Evolutionary conservation across 352 stramenopile species (phyloP), one percentile per base, ranked within the genome.

Genomic region (Halophytophthora polymorphica): DNA sequence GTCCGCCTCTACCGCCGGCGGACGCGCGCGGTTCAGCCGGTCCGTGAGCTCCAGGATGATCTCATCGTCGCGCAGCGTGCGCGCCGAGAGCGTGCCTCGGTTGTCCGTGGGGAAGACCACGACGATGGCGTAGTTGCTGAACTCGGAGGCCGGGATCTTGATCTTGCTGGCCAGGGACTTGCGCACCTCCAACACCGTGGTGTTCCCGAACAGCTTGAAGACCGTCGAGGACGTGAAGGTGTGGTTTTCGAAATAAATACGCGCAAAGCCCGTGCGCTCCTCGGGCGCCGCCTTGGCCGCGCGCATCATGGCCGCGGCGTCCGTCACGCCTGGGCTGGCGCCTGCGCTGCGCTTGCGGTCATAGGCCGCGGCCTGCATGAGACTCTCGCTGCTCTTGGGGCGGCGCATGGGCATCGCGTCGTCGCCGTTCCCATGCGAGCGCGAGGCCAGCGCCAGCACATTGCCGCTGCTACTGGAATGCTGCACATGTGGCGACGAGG

Each of bases 241-340:
- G 39, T 84, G 71, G 60, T 83, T 90, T 41, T 93, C 77, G 52
- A 90, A 93, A 61, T 87, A 93, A 59, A 93, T 93, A 36, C 83
- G 69, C 25, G 78, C 83, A 56, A 88, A 93, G 14, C 75, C 83
- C 29, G 73, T 77, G 42, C 75, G 73, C 19, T 86, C 75, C 4
- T 88, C 69, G 18, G 57, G 46, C 41, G 57, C 46, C 0, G 49
- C 53, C 35, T 75, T 76, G 21, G 43, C 53, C 12, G 61, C 56
- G 5, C 61, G 61, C 34, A 69, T 56, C 48, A 65, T 57, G 7
- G 52, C 47, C 1, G 45, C 52, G 13, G 50, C 39, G 41, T 23
- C 52, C n/a, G n/a, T n/a, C n/a, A n/a, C n/a, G n/a, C n/a, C n/a
- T n/a, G n/a, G n/a, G 40, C 36, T 53, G 14, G 54, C 45, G 4